Evolutionary conservation across 345 rosid genomes (phyloP), one percentile per base, ranked within the genome.

Genomic region (Eucalyptus sideroxylon): DNA sequence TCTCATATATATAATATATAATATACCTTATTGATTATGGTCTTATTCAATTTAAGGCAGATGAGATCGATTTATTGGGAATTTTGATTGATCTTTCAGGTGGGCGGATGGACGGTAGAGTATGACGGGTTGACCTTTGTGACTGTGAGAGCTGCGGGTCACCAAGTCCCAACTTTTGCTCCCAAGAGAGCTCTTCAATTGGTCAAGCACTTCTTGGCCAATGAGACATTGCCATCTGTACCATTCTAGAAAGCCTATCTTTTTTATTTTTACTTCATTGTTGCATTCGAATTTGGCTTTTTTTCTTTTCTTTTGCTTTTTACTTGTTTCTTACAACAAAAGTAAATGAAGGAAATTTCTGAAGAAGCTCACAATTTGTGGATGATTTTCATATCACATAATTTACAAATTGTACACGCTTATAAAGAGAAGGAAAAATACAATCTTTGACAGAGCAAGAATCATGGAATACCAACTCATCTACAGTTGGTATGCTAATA

Each of bases 131-230:
- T 96, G 86, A 91, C 17, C 89, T 96, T 95, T 88, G 96, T 95
- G 55, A 95, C 95, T 24, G 72, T 96, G 37, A 93, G 98, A 93
- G 96, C 94, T 88, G 98, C 98, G 2, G 98, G 98, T 55, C 97
- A 96, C 86, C 93, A 95, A 90, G 98, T 96, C 90, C 98, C 98
- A 8, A 92, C 95, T 5, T 95, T 94, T 88, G 94, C 94, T 89
- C 98, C 98, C 51, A 91, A 83, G 93, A 92, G 91, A 85, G 91
- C 95, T 88, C 95, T 96, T 31, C 95, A 94, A 89, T 91, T 95
- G 44, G 60, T 96, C 89, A 83, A 77, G 37, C 97, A 94, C 88
- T 96, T 95, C 92, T 90, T 96, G 89, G 93, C 91, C 85, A 88
- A 95, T 50, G 91, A 90, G 94, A 96, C 94, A 87, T 90, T 96